phyloP scores from a whole-genome alignment of 2,329 filamentous ascomycete species.

The Botrytis paeoniae region DNA sequence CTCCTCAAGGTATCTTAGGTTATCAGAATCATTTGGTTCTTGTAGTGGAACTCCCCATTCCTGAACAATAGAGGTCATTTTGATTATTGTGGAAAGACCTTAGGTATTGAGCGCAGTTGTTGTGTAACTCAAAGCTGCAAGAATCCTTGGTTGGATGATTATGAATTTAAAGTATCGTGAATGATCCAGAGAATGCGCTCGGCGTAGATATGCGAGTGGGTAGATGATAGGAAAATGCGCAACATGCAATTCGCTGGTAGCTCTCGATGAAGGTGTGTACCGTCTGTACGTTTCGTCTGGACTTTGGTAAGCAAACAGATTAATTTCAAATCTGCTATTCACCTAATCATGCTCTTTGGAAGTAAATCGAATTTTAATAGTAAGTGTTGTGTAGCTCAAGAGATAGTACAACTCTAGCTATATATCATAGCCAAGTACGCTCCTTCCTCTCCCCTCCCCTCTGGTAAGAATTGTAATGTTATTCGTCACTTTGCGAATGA shows the following conservation, averaged over 20 bases:
- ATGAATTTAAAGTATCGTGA: background rate
- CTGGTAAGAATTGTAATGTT: background rate
- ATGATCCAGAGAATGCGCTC: background rate
- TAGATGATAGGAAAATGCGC: background rate
- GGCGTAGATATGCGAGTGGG: background rate
- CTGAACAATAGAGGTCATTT: constrained; percentile 37
- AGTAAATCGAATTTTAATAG: background rate
- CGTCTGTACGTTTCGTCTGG: background rate
- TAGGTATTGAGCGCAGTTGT: background rate
- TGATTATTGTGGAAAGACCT: background rate
- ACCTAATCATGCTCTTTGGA: background rate
- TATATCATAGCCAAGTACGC: background rate
- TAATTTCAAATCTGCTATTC: background rate
- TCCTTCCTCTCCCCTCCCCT: background rate
- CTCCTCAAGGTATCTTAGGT: constrained; percentile 30
- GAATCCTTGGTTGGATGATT: too few species aligned
- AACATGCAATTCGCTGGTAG: background rate
- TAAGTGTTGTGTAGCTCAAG: background rate
- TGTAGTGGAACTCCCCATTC: constrained; percentile 35
- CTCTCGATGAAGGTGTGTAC: background rate
- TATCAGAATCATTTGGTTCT: constrained; percentile 34
- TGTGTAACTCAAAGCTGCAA: background rate
- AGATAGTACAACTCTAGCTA: background rate
- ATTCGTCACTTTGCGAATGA: background rate
- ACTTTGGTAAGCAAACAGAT: background rate